These are phyloP conservation scores for Colletotrichum falcatum DNA, from an alignment of 2,329 filamentous ascomycete species.

Conservation along the genomic window DNA sequence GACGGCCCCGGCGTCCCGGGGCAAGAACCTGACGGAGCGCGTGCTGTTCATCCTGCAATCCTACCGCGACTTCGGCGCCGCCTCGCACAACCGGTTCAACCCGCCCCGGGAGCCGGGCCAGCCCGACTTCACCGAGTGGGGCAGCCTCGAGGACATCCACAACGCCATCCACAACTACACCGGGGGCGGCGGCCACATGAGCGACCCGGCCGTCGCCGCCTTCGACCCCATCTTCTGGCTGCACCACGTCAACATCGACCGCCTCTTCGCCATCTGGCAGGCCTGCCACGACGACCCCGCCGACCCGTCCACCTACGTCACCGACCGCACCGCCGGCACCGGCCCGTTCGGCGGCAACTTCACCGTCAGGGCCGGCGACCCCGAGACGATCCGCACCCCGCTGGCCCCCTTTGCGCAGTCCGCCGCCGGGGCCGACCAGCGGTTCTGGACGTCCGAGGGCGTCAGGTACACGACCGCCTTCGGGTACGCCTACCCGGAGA, in stretches of 20 bases:
- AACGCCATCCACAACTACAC: conserved; percentile 52
- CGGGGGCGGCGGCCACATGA: conserved; percentile 55
- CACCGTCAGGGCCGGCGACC: conserved; percentile 44
- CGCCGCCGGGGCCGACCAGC: conserved; percentile 13
- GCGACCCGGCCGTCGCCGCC: conserved; percentile 65
- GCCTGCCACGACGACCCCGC: conserved; percentile 30
- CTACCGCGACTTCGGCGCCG: conserved; percentile 30
- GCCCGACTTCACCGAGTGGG: conserved; percentile 30
- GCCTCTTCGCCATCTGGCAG: conserved; percentile 38
- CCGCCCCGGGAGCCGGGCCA: not conserved
- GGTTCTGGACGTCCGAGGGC: conserved; percentile 48
- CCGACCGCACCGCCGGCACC: conserved; percentile 6
- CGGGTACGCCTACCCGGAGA: conserved; percentile 48
- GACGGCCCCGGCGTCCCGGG: not conserved
- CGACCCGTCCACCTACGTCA: conserved; percentile 31
- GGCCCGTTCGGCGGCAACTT: conserved; percentile 47
- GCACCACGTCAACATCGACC: conserved; percentile 38
- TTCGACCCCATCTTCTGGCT: conserved; percentile 76
- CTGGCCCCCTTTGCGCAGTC: conserved; percentile 46
- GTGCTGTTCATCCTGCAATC: conserved; percentile 37
- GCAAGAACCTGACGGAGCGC: conserved; percentile 38
- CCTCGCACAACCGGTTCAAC: conserved; percentile 30
- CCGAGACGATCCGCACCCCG: conserved; percentile 40
- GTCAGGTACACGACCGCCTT: conserved; percentile 45
- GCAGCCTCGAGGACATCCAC: conserved; percentile 53